Base-by-base conservation (phyloP, 352 stramenopile species). In the Blastocystis sp. region DNA sequence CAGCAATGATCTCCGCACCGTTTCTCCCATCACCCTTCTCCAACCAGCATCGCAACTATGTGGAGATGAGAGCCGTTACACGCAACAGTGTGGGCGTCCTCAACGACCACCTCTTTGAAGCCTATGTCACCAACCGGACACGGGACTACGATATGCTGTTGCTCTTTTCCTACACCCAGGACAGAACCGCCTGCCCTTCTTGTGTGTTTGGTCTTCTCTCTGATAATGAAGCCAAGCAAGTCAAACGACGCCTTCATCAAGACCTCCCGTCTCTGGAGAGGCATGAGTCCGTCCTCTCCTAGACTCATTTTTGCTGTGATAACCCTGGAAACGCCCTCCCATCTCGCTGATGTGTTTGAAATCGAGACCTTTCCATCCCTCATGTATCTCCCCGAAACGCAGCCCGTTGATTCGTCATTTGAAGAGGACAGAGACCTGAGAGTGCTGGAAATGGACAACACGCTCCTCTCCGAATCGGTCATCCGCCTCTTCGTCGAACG, bases 381-480 rank as follows among this genome's bases (percentile, higher is more conserved):
- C n/a, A 48, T 77, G 0, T 77, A 77, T 57, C 48, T 77, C 17
- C 43, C 68, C 48, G 68, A 77, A 59, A 40, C 70, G 89, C 80
- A 90, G 54, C 45, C 68, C 91, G 89, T 92, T 91, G 38, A 81
- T 34, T 34, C 28, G 28, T 34, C 28, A 0, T 34, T 34, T 34
- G 24, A 11, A 9, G n/a, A 54, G 9, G 65, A 76, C 11, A 28
- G 65, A 14, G 43, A 57, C n/a, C n/a, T 14, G 7, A 59, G 43
- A 38, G 11, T 76, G 0, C 17, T 76, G 17, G 65, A 76, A 76
- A 6, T 14, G 24, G 38, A 76, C 1, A 38, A 52, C 24, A 6
- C 3, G 14, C 7, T 76, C 9, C 43, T 76, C 38, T 43, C 65
- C 7, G 65, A 76, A 57, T 14, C 11, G 19, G 7, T 4, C 9